Evolutionary conservation across 805 yeast genomes (phyloP), one percentile per base, ranked within the genome.

Genomic region (Metschnikowia peoriensis): DNA sequence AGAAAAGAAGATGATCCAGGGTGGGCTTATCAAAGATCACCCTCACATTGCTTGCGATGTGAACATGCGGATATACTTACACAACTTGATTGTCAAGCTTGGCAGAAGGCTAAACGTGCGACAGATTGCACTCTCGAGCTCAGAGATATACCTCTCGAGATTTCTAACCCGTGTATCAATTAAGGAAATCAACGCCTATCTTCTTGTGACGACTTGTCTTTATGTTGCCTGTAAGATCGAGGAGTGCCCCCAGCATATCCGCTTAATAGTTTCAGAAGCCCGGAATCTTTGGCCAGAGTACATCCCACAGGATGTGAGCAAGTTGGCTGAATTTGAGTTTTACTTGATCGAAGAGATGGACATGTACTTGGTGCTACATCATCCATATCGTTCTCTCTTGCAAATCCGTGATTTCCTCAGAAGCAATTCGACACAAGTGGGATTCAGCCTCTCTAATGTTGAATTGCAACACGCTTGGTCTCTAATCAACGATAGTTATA

Each of bases 271-370:
- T 22, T 78, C 84, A 16, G 98, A 93, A 65, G 94, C 97, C 1
- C 72, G 97, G 49, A 86, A 86, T 38, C 71, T 90, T 39, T 93
- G 98, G 98, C 97, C 98, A 0, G 97, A 92, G 63, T 89, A 85
- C 62, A 86, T 93, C 38, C 96, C 97, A 0, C 90, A 88, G 53
- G 98, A 93, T 66, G 82, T 91, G 15, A 86, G 96, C 29, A 89
- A 89, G 63, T 76, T 94, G 14, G 97, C 98, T 0, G 98, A 94
- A 66, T 89, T 96, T 70, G 99, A 94, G 69, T 94, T 94, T 66
- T 94, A 93, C 65, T 68, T 94, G 42, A 85, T 94, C 16, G 97
- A 91, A 62, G 98, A 92, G 66, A 76, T 94, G 70, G 83, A 87
- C 63, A 77, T 87, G 69, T 86, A 77, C 62, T 62, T 88, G 55